Conservation (phyloP, 2,329 filamentous ascomycete species). For the Juglanconis sp. region DNA sequence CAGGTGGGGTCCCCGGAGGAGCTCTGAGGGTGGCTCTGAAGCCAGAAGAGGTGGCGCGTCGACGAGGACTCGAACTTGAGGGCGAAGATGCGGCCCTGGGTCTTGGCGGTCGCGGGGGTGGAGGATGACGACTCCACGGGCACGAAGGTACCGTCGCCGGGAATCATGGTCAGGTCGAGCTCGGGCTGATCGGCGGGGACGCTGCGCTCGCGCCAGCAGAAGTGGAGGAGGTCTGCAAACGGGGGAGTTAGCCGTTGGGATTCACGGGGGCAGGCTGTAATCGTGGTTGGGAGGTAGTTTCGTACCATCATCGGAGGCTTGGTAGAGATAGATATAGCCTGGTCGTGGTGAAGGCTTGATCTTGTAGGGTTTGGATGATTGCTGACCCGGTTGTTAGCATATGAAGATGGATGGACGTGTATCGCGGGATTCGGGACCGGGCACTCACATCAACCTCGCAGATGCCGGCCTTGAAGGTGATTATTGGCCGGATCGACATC, state of each 20-base stretch:
- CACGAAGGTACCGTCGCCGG: conserved; percentile 80
- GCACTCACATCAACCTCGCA: conserved; percentile 77
- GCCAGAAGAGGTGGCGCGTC: conserved; percentile 90
- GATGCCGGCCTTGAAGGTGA: conserved; percentile 93
- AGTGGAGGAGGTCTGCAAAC: conserved; percentile 75
- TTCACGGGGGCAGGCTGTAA: not conserved
- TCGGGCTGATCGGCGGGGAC: conserved; percentile 70
- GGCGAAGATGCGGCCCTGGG: conserved; percentile 86
- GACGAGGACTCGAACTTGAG: conserved; percentile 93
- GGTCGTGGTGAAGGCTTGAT: conserved; percentile 69
- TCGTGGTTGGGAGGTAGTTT: not conserved
- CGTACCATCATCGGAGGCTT: conserved; percentile 69
- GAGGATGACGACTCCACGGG: conserved; percentile 67
- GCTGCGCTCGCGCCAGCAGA: conserved; percentile 89
- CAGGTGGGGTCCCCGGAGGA: conserved; percentile 66
- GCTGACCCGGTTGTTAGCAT: conserved; percentile 31
- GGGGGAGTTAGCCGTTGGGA: not conserved
- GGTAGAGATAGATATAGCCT: conserved; percentile 88
- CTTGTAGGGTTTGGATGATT: conserved; percentile 60
- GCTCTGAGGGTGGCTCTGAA: conserved; percentile 84
- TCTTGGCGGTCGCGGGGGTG: conserved; percentile 58
- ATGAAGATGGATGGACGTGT: conserved; percentile 11
- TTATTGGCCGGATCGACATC: conserved; percentile 83
- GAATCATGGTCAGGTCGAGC: conserved; percentile 90
- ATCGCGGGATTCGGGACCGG: conserved; percentile 7